Evolutionary conservation across 768 basidiomycete species (phyloP).

Genomic region (Russula sp.): DNA sequence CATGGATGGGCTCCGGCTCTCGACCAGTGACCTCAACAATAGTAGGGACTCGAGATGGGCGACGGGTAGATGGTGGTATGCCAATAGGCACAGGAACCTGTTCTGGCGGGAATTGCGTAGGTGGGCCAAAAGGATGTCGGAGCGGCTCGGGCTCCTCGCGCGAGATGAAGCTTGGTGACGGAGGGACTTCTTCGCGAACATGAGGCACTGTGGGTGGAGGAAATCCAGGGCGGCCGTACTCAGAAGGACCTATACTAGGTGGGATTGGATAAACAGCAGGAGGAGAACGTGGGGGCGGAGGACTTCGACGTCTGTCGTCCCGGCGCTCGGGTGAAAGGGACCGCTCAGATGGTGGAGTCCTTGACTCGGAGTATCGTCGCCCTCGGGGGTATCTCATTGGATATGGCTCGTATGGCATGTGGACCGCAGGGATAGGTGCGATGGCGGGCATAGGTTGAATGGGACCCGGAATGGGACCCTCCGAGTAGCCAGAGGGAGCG

Average conservation of each 20-base stretch:
- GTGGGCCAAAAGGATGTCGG: slow-evolving; percentile 4
- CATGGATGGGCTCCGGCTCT: slow-evolving; percentile 13
- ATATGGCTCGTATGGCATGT: slow-evolving; percentile 4
- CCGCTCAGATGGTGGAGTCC: background rate
- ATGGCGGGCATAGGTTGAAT: background rate
- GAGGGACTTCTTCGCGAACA: slow-evolving; percentile 5
- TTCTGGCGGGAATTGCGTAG: slow-evolving; percentile 6
- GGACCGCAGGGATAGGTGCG: background rate
- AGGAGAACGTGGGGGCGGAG: background rate
- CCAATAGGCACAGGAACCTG: slow-evolving; percentile 1
- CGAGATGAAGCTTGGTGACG: background rate
- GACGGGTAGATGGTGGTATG: slow-evolving; percentile 2
- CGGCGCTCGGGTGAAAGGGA: background rate
- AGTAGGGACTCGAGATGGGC: slow-evolving; percentile 12
- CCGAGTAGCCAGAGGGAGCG: slow-evolving; percentile 1
- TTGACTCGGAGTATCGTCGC: background rate
- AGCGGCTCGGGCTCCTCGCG: slow-evolving; percentile 9
- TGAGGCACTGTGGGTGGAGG: slow-evolving; percentile 1
- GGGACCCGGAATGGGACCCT: background rate
- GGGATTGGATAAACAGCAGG: slow-evolving; percentile 1
- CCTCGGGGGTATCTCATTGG: background rate
- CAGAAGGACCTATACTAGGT: background rate
- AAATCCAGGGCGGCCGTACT: background rate
- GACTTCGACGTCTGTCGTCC: background rate
- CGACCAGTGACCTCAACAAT: slow-evolving; percentile 18